Evolutionary conservation across 2,329 filamentous ascomycete species (phyloP).

Genomic region (Aspergillus pseudoterreus): DNA sequence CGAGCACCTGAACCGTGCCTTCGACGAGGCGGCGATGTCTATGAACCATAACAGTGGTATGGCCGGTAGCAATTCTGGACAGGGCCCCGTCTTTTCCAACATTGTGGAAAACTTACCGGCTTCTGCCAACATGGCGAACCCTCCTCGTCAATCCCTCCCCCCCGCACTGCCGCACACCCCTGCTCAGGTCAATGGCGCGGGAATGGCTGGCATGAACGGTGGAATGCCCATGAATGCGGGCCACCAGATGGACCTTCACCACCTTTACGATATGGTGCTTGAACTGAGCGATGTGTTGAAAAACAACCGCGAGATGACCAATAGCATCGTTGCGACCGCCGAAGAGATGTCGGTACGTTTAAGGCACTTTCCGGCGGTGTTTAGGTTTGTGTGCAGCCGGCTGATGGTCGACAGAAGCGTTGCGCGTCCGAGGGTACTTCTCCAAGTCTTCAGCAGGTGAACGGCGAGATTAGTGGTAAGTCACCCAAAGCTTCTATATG

Average conservation of each 20-base stretch:
- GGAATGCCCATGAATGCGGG: constrained; percentile 45
- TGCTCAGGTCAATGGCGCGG: constrained; percentile 32
- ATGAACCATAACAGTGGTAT: constrained; percentile 32
- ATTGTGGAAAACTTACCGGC: constrained; percentile 30
- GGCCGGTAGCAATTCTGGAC: constrained; percentile 21
- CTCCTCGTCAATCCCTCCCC: constrained; percentile 33
- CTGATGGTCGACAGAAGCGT: constrained; percentile 33
- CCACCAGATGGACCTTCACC: constrained; percentile 51
- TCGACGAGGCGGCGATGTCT: constrained; percentile 32
- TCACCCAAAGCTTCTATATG: not conserved
- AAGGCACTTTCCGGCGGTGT: not conserved
- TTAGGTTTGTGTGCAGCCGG: constrained; percentile 10
- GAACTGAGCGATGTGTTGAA: constrained; percentile 48
- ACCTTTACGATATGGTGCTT: constrained; percentile 48
- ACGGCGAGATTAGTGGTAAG: constrained; percentile 42
- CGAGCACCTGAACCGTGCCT: constrained; percentile 34
- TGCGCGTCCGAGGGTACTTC: constrained; percentile 38
- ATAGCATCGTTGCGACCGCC: constrained; percentile 46
- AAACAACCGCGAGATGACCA: constrained; percentile 49
- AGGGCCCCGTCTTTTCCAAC: constrained; percentile 27
- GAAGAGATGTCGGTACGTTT: constrained; percentile 46
- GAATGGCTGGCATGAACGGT: constrained; percentile 36
- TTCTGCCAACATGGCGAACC: constrained; percentile 28
- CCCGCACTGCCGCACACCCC: constrained; percentile 29
- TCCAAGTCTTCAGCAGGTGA: constrained; percentile 41